Evolutionary conservation across 2,329 filamentous ascomycete genomes (phyloP), one percentile per base, ranked within the genome.

Genomic region (Epichloe elymi): DNA sequence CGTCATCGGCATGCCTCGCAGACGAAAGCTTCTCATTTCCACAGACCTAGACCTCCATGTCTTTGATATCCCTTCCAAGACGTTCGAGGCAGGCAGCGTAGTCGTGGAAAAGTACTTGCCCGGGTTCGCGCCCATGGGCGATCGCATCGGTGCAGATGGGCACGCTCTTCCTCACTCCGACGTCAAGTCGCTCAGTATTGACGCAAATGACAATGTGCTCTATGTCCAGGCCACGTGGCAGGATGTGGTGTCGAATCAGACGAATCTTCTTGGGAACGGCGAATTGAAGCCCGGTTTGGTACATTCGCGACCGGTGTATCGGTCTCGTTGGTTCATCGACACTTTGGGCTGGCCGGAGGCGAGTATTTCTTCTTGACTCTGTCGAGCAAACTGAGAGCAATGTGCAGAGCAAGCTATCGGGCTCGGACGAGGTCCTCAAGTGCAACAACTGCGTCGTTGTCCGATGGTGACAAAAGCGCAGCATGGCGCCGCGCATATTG

Each of bases 221-320:
- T 51, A 51, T 38, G 33, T 51, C 3, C 50, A 51, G 45, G 50
- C 50, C 3, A 20, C 15, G 7, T 51, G 50, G 50, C 35, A 14
- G 12, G 36, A 46, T 12, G 43, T 46, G 8, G 30, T 20, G 23
- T 37, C 36, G 11, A 35, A 47, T 4, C 43, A 46, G n/a, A 40
- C 40, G 15, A 47, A 20, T 19, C 30, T 41, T 20, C 2, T 51
- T 14, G 10, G n/a, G 3, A 15, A 15, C 10, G 49, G 49, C 23
- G 35, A 36, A 12, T 19, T 17, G 44, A 10, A 19, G 14, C 23
- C 36, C n/a, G n/a, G 8, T 30, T 30, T 30, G 10, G 8, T 30
- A 30, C 5, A 40, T 40, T 20, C 36, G 33, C 17, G 14, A 15
- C n/a, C 43, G 41, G 30, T 51, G n/a, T 51, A 51, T 15, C 42